phyloP scores from a whole-genome alignment of 2,329 filamentous ascomycete genomes.

The Trichoderma guizhouense region DNA sequence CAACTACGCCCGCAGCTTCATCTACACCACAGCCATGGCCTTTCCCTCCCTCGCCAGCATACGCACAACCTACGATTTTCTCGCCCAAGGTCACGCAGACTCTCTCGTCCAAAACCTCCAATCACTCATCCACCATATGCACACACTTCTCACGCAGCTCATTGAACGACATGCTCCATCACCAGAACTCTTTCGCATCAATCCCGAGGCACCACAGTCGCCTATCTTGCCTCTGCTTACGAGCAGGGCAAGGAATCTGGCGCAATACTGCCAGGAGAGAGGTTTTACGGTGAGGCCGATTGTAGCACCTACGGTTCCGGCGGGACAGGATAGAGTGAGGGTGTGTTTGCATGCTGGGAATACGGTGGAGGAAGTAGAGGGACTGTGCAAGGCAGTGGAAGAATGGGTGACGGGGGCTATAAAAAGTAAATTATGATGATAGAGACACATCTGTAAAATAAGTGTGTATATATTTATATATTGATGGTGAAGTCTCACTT shows the following conservation, averaged over 20 bases:
- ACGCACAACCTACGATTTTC: conserved; percentile 53
- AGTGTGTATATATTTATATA: not conserved
- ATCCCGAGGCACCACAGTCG: conserved; percentile 43
- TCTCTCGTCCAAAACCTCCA: conserved; percentile 32
- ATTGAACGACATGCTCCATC: conserved; percentile 21
- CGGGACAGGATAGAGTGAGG: conserved; percentile 60
- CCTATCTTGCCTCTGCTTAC: conserved; percentile 65
- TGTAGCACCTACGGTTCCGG: conserved; percentile 64
- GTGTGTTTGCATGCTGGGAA: conserved; percentile 69
- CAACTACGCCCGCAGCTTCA: conserved; percentile 72
- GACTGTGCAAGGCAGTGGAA: conserved; percentile 46
- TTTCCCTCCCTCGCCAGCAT: conserved; percentile 60
- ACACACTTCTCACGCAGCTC: conserved; percentile 43
- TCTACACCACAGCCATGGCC: conserved; percentile 69
- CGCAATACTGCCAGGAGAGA: conserved; percentile 54
- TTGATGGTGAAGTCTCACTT: not conserved
- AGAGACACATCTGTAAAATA: not conserved
- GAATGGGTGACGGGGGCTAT: conserved; percentile 40
- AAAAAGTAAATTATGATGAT: conserved; percentile 15
- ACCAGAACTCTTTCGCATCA: conserved; percentile 34
- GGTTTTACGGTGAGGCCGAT: conserved; percentile 63
- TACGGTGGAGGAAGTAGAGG: conserved; percentile 53
- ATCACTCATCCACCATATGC: conserved; percentile 37
- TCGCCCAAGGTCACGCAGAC: conserved; percentile 49
- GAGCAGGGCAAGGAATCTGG: conserved; percentile 54